phyloP scores from a whole-genome alignment of 176 grass and related monocot species.

The Ampelocalamus luodianensis region DNA sequence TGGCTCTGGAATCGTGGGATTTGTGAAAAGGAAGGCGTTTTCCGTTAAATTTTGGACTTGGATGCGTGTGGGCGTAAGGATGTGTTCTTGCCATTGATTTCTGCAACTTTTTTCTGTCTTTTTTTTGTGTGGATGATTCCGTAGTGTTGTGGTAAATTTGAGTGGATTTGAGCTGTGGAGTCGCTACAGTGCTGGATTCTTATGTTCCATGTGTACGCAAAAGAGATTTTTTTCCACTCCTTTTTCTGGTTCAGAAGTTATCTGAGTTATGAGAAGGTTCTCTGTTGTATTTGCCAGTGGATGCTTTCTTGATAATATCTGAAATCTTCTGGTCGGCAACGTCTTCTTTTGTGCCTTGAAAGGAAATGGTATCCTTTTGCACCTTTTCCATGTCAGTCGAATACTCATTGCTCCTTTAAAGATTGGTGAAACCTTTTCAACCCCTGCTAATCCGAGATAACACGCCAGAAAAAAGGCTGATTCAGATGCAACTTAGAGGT shows the following conservation, averaged over 20 bases:
- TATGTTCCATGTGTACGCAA: background rate
- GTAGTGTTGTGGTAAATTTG: background rate
- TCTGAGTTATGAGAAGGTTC: slow-evolving; percentile 38
- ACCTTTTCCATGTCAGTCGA: slow-evolving; percentile 48
- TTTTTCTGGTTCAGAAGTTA: slow-evolving; percentile 30
- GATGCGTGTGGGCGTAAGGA: background rate
- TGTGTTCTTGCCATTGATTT: slow-evolving; percentile 41
- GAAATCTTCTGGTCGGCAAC: background rate
- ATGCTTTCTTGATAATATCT: slow-evolving; percentile 46
- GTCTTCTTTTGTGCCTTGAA: slow-evolving; percentile 13
- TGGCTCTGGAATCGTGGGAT: slow-evolving; percentile 6
- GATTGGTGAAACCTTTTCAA: slow-evolving; percentile 9
- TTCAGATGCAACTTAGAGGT: slow-evolving; percentile 48
- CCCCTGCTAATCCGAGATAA: slow-evolving; percentile 15
- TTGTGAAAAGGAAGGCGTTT: background rate
- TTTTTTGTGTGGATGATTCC: background rate
- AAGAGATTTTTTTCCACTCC: background rate
- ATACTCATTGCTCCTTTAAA: slow-evolving; percentile 51
- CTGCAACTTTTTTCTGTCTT: background rate
- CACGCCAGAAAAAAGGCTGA: slow-evolving; percentile 8
- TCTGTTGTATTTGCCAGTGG: slow-evolving; percentile 35
- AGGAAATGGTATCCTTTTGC: slow-evolving; percentile 38
- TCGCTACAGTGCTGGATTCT: background rate
- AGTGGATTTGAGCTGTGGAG: slow-evolving; percentile 26
- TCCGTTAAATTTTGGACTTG: background rate